These are phyloP conservation scores for Haplosporangium gracile DNA, from an alignment of 192 early-diverging fungal species.

Conservation along the genomic window DNA sequence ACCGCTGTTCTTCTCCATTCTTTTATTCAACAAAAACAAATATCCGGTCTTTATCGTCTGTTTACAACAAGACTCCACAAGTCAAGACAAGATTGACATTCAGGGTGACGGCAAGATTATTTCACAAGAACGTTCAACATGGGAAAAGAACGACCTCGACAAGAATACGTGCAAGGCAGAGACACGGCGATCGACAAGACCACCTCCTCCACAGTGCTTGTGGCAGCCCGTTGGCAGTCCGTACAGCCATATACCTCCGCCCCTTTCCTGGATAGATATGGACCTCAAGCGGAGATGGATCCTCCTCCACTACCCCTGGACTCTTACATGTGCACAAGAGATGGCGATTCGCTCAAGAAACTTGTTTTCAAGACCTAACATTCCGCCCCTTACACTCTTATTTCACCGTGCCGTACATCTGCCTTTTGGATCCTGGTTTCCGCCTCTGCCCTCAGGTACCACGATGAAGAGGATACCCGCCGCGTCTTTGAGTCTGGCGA, in stretches of 20 bases:
- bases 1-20: conserved; percentile 11
- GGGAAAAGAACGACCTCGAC: conserved; percentile 3
- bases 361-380: conserved; percentile 10
- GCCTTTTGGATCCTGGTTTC: neutral
- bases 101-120: conserved; percentile 2
- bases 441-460: conserved; percentile 21
- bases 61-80: conserved; percentile 8
- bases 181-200: neutral
- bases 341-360: neutral
- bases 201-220: neutral
- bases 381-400: conserved; percentile 6
- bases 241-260: neutral
- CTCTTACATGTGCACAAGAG: neutral
- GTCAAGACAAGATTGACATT: conserved; percentile 11
- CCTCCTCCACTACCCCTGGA: neutral
- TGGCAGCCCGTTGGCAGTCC: conserved; percentile 1
- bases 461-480: conserved; percentile 48
- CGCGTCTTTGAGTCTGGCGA: conserved; percentile 50
- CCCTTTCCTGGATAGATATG: conserved; percentile 1
- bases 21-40: conserved; percentile 9
- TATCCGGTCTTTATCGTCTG: neutral
- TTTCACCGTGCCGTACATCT: neutral
- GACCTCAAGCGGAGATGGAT: conserved; percentile 7
- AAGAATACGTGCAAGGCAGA: conserved; percentile 6
- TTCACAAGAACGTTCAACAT: conserved; percentile 4